phyloP scores from a whole-genome alignment of 805 yeast species.

The Yarrowia sp. region DNA sequence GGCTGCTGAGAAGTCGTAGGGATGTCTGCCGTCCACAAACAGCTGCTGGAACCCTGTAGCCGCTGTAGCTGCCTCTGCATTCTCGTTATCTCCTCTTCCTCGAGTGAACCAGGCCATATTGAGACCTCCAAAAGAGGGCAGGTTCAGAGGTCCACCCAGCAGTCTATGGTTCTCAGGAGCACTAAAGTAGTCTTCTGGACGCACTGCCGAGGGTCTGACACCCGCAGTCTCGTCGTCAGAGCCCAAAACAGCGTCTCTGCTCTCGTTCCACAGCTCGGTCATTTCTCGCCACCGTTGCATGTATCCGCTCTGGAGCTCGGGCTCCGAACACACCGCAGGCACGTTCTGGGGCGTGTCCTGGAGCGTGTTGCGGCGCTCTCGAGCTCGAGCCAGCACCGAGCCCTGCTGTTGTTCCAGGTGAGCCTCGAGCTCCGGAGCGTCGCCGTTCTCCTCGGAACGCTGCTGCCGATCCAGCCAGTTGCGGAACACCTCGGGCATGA shows the following conservation, averaged over 20 bases:
- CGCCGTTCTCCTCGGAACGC: slow-evolving; percentile 4
- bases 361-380: slow-evolving; percentile 21
- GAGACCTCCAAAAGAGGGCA: slow-evolving; percentile 28
- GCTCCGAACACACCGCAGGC: slow-evolving; percentile 19
- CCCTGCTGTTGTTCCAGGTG: slow-evolving; percentile 32
- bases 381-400: slow-evolving; percentile 19
- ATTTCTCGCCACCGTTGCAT: slow-evolving; percentile 35
- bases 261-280: slow-evolving; percentile 27
- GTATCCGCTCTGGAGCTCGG: slow-evolving; percentile 31
- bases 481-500: slow-evolving; percentile 36
- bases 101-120: slow-evolving; percentile 33
- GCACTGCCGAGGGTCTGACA: background rate
- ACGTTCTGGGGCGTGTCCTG: slow-evolving; percentile 4
- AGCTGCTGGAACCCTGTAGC: slow-evolving; percentile 34
- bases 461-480: slow-evolving; percentile 37
- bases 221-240: slow-evolving; percentile 35
- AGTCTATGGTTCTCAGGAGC: slow-evolving; percentile 21
- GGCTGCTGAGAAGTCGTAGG: slow-evolving; percentile 37
- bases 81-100: background rate
- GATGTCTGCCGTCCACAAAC: slow-evolving; percentile 32
- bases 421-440: slow-evolving; percentile 15
- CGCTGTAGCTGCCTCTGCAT: slow-evolving; percentile 17
- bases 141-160: slow-evolving; percentile 26
- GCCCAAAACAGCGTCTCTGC: slow-evolving; percentile 28
- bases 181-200: slow-evolving; percentile 23